Conservation (phyloP, 2,329 filamentous ascomycete species). For the Nakataea oryzae region DNA sequence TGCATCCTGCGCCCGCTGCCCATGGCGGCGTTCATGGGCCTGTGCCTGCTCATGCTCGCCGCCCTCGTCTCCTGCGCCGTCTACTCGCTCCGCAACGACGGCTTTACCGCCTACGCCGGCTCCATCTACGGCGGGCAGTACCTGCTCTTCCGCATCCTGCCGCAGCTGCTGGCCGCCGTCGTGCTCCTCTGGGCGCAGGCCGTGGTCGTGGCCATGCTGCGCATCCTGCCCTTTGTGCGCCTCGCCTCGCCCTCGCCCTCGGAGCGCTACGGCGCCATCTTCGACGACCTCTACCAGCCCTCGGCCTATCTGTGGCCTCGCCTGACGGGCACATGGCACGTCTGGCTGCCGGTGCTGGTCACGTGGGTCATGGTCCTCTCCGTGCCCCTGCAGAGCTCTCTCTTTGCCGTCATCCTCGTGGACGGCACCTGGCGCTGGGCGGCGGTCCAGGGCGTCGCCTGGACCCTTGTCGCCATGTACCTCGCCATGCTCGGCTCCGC, state of each 20-base stretch:
- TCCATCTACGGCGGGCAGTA: constrained; percentile 63
- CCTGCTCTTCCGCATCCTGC: constrained; percentile 79
- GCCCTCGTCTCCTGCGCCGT: constrained; percentile 64
- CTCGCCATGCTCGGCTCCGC: constrained; percentile 50
- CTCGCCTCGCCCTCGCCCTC: constrained; percentile 56
- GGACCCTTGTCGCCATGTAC: constrained; percentile 69
- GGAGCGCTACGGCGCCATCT: constrained; percentile 54
- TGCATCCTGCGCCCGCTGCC: constrained; percentile 57
- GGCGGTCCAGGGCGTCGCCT: constrained; percentile 65
- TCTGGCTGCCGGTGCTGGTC: constrained; percentile 55
- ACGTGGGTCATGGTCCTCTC: constrained; percentile 74
- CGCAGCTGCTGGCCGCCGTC: constrained; percentile 62
- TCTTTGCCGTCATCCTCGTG: constrained; percentile 56
- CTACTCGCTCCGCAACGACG: constrained; percentile 51
- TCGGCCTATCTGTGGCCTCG: constrained; percentile 55
- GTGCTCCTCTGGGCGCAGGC: constrained; percentile 70
- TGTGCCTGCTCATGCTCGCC: constrained; percentile 60
- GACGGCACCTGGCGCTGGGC: constrained; percentile 64
- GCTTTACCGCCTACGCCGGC: constrained; percentile 56
- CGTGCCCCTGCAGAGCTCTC: constrained; percentile 68
- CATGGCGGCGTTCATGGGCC: constrained; percentile 46
- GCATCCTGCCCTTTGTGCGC: constrained; percentile 67
- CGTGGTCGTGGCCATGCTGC: constrained; percentile 62
- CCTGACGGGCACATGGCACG: constrained; percentile 46
- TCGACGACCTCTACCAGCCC: constrained; percentile 53